phyloP scores from a whole-genome alignment of 495 filamentous ascomycete genomes.

The Chaetomium tenue region DNA sequence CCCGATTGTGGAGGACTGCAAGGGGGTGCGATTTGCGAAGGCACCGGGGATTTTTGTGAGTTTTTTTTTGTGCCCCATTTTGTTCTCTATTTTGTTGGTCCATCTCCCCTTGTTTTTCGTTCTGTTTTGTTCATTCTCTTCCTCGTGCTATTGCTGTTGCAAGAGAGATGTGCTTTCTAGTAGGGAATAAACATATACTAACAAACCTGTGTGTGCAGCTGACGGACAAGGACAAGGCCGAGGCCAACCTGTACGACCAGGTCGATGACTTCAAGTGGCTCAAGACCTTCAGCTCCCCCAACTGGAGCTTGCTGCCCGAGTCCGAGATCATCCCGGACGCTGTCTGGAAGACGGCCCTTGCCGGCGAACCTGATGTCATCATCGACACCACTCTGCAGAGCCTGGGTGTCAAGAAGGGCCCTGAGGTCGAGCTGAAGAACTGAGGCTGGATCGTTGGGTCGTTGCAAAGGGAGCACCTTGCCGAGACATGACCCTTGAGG shows the following conservation, averaged over 20 bases:
- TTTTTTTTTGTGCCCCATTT: slow-evolving; percentile 16
- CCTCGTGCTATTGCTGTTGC: too few relatives aligned
- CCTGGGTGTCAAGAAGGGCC: slow-evolving; percentile 43
- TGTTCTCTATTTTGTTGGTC: background rate
- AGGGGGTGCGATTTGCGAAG: slow-evolving; percentile 71
- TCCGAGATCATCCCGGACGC: slow-evolving; percentile 59
- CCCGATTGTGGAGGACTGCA: slow-evolving; percentile 92
- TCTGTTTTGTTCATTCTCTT: too few relatives aligned
- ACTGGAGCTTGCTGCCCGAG: slow-evolving; percentile 72
- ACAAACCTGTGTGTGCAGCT: slow-evolving; percentile 29
- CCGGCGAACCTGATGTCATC: slow-evolving; percentile 59
- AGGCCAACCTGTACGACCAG: slow-evolving; percentile 73
- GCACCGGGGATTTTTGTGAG: slow-evolving; percentile 68
- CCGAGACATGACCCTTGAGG: background rate
- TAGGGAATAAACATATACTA: background rate
- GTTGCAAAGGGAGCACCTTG: background rate
- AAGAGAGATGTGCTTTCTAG: too few relatives aligned
- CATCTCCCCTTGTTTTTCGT: background rate
- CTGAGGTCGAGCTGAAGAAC: background rate
- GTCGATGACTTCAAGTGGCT: slow-evolving; percentile 99
- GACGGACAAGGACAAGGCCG: slow-evolving; percentile 33
- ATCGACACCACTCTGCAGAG: slow-evolving; percentile 67
- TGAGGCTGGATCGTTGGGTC: background rate
- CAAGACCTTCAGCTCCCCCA: slow-evolving; percentile 78
- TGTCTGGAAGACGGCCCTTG: slow-evolving; percentile 70